Evolutionary conservation across 495 filamentous ascomycete genomes (phyloP).

Genomic region (Aspergillus baeticus): DNA sequence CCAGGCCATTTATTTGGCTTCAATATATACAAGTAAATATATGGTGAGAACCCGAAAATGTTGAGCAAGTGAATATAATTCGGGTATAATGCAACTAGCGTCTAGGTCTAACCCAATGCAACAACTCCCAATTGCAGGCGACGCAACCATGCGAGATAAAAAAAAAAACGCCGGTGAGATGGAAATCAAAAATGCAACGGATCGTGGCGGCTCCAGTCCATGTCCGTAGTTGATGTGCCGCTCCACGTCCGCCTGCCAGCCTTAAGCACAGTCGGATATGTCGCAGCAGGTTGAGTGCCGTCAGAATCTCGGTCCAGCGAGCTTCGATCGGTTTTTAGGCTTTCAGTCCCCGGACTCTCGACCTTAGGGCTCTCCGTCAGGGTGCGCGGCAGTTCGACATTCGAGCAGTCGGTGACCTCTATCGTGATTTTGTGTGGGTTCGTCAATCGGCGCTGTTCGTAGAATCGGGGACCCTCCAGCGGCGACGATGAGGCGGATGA

Average conservation of each 20-base stretch:
- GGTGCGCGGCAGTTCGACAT: not conserved
- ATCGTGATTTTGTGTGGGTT: conserved; percentile 1
- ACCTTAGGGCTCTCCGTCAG: not conserved
- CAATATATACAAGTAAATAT: no score
- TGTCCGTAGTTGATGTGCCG: not conserved
- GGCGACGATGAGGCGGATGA: no score
- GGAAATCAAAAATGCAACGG: conserved; percentile 4
- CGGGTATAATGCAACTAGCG: no score
- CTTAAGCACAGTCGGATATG: not conserved
- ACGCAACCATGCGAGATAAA: no score
- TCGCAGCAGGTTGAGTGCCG: not conserved
- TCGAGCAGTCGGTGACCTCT: not conserved
- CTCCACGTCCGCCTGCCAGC: not conserved
- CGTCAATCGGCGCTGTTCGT: not conserved
- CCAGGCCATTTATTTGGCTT: no score
- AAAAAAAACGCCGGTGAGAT: no score
- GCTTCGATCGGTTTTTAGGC: not conserved
- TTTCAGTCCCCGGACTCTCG: not conserved
- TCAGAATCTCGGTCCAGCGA: not conserved
- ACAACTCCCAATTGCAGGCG: no score
- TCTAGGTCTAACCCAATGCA: no score
- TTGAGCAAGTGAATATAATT: no score
- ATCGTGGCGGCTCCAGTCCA: conserved; percentile 6
- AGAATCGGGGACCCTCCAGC: not conserved
- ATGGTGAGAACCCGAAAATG: no score